Conservation (phyloP, 306 rosid species). For the Medicago ruthenica region DNA sequence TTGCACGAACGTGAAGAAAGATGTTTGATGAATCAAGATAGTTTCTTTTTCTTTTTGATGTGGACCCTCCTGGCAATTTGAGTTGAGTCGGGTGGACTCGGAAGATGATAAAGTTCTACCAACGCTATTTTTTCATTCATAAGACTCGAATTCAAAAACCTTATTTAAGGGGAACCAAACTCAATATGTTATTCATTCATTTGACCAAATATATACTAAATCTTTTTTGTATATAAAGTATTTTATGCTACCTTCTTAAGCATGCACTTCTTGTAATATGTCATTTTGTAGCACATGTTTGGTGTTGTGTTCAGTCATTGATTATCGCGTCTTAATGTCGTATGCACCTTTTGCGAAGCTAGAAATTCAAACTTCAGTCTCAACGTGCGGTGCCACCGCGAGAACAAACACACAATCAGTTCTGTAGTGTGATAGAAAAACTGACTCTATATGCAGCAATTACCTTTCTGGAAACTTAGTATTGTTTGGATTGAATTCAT, state of each 20-base stretch:
- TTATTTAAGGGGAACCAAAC: not conserved
- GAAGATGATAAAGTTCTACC: not conserved
- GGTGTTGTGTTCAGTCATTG: no score
- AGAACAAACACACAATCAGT: not conserved
- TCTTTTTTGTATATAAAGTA: not conserved
- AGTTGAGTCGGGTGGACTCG: not conserved
- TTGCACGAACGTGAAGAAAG: slow-evolving; percentile 46
- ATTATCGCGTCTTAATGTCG: no score
- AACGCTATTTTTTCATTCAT: not conserved
- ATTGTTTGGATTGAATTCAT: no score
- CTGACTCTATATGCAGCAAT: not conserved
- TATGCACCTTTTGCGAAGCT: no score
- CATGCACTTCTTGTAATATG: not conserved
- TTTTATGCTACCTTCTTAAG: slow-evolving; percentile 28
- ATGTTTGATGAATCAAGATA: slow-evolving; percentile 19
- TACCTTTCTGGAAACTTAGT: no score
- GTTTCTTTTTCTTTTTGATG: not conserved
- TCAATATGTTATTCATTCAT: slow-evolving; percentile 20
- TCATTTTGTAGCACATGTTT: not conserved
- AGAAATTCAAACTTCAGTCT: no score
- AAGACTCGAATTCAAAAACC: not conserved
- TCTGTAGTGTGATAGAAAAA: not conserved
- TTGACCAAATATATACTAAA: not conserved
- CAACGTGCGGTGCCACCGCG: no score
- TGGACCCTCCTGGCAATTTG: not conserved